Conservation (phyloP, 106 monocot genomes). For the Allium sativum region DNA sequence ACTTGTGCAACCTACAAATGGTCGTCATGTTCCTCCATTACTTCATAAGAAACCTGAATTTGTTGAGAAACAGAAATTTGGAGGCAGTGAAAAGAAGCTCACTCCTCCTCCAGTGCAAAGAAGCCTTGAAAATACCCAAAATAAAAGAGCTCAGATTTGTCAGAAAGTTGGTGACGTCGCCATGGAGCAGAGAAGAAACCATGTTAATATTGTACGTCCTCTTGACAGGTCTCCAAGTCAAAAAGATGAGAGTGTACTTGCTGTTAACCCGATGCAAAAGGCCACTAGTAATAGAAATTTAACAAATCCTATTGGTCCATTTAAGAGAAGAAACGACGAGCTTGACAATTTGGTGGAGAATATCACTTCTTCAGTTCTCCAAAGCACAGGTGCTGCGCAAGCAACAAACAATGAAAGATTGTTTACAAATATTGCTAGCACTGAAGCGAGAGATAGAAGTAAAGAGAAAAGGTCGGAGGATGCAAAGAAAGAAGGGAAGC, state of each 20-base stretch:
- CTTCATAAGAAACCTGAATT: conserved; percentile 2
- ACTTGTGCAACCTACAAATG: too few relatives aligned
- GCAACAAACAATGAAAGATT: conserved; percentile 9
- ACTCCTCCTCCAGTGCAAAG: too few relatives aligned
- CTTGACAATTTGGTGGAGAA: not conserved
- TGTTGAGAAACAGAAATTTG: conserved; percentile 14
- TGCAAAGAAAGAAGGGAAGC: conserved; percentile 8
- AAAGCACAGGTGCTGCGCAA: not conserved
- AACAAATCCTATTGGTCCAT: not conserved
- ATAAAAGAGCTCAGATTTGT: not conserved
- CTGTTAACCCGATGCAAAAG: conserved; percentile 6
- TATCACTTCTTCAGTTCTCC: not conserved
- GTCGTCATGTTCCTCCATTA: not conserved
- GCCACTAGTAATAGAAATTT: conserved; percentile 2
- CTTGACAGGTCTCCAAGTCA: not conserved
- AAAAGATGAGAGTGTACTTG: conserved; percentile 1
- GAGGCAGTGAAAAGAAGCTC: not conserved
- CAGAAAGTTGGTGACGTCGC: not conserved
- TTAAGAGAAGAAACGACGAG: conserved; percentile 8
- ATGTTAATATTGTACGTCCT: not conserved
- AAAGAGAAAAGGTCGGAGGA: conserved; percentile 9
- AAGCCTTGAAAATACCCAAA: not conserved
- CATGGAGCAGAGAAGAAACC: conserved; percentile 6
- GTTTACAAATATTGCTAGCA: not conserved
- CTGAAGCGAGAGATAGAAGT: conserved; percentile 19